Evolutionary conservation across 345 rosid genomes (phyloP).

Genomic region (Aegle marmelos): DNA sequence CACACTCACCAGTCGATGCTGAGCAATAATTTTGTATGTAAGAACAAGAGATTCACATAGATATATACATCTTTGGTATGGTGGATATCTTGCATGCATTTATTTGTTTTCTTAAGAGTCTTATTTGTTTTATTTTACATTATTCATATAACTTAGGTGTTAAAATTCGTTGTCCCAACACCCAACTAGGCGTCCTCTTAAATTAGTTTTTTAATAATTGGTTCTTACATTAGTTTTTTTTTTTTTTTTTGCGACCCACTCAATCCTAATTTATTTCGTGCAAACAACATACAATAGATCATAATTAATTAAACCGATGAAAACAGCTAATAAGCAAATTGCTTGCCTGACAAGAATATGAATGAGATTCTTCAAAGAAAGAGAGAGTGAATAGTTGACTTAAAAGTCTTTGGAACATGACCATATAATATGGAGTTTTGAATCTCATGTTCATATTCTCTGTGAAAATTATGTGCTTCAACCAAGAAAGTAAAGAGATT

Average conservation of each 20-base stretch:
- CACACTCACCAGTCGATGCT: too few relatives aligned
- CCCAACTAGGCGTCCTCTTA: too few relatives aligned
- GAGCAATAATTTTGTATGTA: too few relatives aligned
- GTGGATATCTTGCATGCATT: too few relatives aligned
- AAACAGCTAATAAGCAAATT: not conserved
- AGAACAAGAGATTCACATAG: too few relatives aligned
- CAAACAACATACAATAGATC: not conserved
- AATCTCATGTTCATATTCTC: conserved; percentile 1
- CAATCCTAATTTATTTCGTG: not conserved
- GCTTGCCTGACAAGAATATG: conserved; percentile 20
- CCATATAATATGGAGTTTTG: not conserved
- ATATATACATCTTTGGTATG: too few relatives aligned
- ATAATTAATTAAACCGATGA: not conserved
- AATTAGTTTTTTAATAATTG: too few relatives aligned
- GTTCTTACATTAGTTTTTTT: too few relatives aligned
- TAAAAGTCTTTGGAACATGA: not conserved
- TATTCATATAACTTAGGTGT: too few relatives aligned
- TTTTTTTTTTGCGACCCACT: not conserved
- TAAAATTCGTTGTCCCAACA: too few relatives aligned
- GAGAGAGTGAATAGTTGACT: conserved; percentile 3
- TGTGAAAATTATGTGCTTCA: not conserved
- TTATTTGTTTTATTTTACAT: too few relatives aligned
- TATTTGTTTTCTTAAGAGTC: too few relatives aligned
- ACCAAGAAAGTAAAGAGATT: conserved; percentile 15
- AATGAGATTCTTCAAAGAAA: conserved; percentile 11